Conservation (phyloP, 2,329 filamentous ascomycete species). For the Coleophoma crateriformis region DNA sequence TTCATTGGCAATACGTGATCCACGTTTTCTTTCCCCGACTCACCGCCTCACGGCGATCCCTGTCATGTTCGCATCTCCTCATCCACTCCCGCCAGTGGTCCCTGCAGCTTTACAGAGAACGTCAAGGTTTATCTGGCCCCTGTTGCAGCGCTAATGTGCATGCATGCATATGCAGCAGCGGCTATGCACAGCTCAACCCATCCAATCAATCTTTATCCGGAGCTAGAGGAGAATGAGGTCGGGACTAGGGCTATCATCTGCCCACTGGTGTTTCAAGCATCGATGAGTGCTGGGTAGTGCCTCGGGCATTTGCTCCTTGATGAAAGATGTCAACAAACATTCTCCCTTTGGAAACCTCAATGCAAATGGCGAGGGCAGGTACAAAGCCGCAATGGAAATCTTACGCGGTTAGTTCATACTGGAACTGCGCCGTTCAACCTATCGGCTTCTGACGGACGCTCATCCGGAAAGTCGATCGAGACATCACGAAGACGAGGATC, state of each 20-base stretch:
- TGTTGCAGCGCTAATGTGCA: conserved; percentile 23
- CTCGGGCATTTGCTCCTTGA: background rate
- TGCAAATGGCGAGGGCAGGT: too few species aligned
- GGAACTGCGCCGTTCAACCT: conserved; percentile 1
- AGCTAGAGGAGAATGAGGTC: conserved; percentile 11
- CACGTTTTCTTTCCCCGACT: conserved; percentile 22
- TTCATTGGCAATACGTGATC: conserved; percentile 27
- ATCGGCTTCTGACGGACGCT: conserved; percentile 16
- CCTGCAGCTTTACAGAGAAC: conserved; percentile 23
- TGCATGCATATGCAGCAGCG: conserved; percentile 26
- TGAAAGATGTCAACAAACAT: too few species aligned
- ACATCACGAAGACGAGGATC: conserved; percentile 13
- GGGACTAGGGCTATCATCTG: conserved; percentile 14
- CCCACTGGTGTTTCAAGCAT: conserved; percentile 21
- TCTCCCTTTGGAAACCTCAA: too few species aligned
- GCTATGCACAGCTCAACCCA: conserved; percentile 21
- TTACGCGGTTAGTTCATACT: background rate
- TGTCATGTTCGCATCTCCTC: conserved; percentile 1
- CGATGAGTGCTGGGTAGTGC: conserved; percentile 4
- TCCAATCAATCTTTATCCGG: conserved; percentile 16
- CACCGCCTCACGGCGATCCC: conserved; percentile 18
- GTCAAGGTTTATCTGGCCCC: conserved; percentile 11
- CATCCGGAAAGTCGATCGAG: conserved; percentile 12
- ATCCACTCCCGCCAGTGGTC: conserved; percentile 20
- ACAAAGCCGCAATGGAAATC: too few species aligned